Percentiles rank a stretch among this genome's conserved stretches.
Conservation (phyloP, 345 rosid species). For the Gossypium australe region DNA sequence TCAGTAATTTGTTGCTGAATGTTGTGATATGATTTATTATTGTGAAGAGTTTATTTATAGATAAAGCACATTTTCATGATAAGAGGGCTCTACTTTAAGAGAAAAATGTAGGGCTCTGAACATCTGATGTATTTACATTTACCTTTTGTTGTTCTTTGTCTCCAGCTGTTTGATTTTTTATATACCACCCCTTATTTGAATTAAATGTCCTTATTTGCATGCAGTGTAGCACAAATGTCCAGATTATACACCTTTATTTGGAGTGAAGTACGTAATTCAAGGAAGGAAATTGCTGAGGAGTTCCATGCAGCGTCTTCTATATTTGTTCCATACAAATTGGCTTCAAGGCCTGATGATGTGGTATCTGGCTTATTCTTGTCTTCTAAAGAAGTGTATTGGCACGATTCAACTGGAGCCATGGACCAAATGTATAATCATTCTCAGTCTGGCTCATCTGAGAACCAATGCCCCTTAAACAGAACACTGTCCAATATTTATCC, state of each 20-base stretch:
- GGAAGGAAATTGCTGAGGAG: slow-evolving; percentile 44
- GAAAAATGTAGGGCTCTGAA: not conserved
- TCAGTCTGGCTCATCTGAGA: slow-evolving; percentile 25
- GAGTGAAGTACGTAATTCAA: slow-evolving; percentile 55
- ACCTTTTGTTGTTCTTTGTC: not conserved
- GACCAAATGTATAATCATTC: slow-evolving; percentile 42
- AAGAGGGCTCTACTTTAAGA: not conserved
- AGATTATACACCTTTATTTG: slow-evolving; percentile 67
- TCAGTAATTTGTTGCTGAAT: not conserved
- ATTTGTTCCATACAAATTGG: slow-evolving; percentile 59
- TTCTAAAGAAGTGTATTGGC: slow-evolving; percentile 70
- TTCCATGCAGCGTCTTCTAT: slow-evolving; percentile 49
- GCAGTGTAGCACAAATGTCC: slow-evolving; percentile 69
- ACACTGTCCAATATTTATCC: slow-evolving; percentile 65
- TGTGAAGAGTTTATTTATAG: not conserved
- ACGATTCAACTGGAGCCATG: slow-evolving; percentile 64
- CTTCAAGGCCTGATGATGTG: slow-evolving; percentile 40
- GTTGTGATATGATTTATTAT: not conserved
- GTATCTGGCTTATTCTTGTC: slow-evolving; percentile 59
- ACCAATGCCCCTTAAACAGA: slow-evolving; percentile 34
- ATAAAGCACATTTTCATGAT: not conserved
- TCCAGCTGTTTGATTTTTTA: not conserved
- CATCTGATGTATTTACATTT: not conserved
- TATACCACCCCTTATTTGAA: not conserved
- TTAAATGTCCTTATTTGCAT: slow-evolving; percentile 22